Evolutionary conservation across 2,329 filamentous ascomycete genomes (phyloP).

Genomic region (Hypoxylon sp.): DNA sequence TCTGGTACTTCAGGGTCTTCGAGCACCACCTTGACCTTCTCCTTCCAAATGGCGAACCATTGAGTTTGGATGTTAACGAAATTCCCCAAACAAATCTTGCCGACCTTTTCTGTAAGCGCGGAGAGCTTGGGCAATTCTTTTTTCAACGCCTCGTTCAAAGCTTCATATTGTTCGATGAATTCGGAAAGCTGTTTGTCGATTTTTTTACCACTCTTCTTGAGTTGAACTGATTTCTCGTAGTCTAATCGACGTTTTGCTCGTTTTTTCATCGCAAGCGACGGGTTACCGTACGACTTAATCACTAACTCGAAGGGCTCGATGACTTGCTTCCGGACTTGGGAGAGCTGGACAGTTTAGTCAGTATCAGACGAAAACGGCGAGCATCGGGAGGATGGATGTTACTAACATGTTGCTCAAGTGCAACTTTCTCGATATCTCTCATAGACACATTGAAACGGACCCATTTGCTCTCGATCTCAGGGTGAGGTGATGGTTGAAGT

Average conservation of each 20-base stretch:
- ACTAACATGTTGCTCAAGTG: constrained; percentile 86
- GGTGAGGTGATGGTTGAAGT: constrained; percentile 77
- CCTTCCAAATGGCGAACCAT: constrained; percentile 88
- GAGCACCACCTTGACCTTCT: constrained; percentile 83
- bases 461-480: constrained; percentile 95
- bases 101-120: constrained; percentile 82
- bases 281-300: constrained; percentile 85
- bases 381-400: constrained; percentile 19
- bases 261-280: constrained; percentile 92
- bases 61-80: constrained; percentile 86
- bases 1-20: constrained; percentile 77
- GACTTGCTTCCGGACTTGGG: constrained; percentile 82
- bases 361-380: constrained; percentile 36
- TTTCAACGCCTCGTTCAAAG: constrained; percentile 93
- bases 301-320: constrained; percentile 86
- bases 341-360: constrained; percentile 60
- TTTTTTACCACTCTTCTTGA: constrained; percentile 86
- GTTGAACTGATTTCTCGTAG: constrained; percentile 84
- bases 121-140: constrained; percentile 92
- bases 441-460: constrained; percentile 90
- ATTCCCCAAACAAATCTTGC: constrained; percentile 85
- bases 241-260: constrained; percentile 92
- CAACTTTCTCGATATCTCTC: constrained; percentile 86
- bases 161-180: constrained; percentile 88
- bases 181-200: constrained; percentile 88